These are phyloP conservation scores for Hylodesmum podocarpum DNA, from an alignment of 306 rosid species.

Conservation along the genomic window DNA sequence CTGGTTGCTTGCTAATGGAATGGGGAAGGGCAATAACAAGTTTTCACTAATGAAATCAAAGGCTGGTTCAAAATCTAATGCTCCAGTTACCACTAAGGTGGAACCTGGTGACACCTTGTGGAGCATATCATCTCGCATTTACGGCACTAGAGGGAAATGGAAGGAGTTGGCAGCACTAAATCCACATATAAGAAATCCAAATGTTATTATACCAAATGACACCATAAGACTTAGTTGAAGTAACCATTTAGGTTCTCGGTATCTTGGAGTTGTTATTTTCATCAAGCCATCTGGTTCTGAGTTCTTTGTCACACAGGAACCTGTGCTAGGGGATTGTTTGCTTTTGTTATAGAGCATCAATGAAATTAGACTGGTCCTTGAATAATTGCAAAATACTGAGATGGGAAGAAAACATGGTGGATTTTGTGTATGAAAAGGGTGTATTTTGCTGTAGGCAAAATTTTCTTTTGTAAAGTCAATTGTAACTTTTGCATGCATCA, in stretches of 20 bases:
- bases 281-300: neutral
- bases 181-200: slow-evolving; percentile 72
- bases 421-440: neutral
- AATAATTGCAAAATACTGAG: neutral
- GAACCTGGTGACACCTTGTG: slow-evolving; percentile 79
- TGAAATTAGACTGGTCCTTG: neutral
- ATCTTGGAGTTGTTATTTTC: neutral
- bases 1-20: slow-evolving; percentile 88
- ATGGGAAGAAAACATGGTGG: neutral
- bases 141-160: slow-evolving; percentile 59
- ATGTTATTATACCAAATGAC: slow-evolving; percentile 60
- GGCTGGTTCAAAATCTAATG: slow-evolving; percentile 48
- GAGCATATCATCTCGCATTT: slow-evolving; percentile 77
- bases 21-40: slow-evolving; percentile 73
- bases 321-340: neutral
- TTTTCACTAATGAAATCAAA: slow-evolving; percentile 63
- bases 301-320: neutral
- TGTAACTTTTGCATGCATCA: slow-evolving; percentile 21
- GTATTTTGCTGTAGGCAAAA: slow-evolving; percentile 18
- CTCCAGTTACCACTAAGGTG: slow-evolving; percentile 56
- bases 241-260: neutral
- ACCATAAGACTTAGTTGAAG: slow-evolving; percentile 49
- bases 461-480: slow-evolving; percentile 25
- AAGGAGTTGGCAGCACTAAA: slow-evolving; percentile 59
- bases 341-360: neutral